Percentiles rank a stretch among this genome's conserved stretches.
Evolutionary conservation across 306 rosid genomes (phyloP).

Genomic region (Alnus rubra): DNA sequence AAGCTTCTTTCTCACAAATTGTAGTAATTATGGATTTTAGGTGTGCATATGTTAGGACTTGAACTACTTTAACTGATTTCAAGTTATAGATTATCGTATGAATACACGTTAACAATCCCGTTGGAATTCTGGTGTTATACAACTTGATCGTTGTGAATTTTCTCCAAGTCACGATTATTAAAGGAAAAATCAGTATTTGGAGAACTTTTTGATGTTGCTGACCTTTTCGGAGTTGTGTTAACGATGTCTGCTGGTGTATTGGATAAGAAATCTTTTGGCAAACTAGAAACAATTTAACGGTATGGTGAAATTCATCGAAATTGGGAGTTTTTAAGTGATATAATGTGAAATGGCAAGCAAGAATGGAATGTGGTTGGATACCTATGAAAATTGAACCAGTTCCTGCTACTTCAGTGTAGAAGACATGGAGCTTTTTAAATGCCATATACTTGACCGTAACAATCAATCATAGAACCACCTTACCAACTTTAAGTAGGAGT

Average conservation of each 20-base stretch:
- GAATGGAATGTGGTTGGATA: neutral
- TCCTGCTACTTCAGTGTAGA: neutral
- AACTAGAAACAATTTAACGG: neutral
- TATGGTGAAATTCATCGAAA: neutral
- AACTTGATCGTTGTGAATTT: neutral
- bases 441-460: neutral
- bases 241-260: neutral
- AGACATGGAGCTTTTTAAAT: neutral
- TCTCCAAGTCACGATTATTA: neutral
- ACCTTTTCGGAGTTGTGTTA: neutral
- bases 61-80: neutral
- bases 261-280: neutral
- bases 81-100: neutral
- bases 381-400: neutral
- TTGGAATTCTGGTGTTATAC: neutral
- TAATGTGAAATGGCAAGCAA: neutral
- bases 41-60: neutral
- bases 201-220: neutral
- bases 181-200: neutral
- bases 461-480: neutral
- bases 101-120: neutral
- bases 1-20: neutral
- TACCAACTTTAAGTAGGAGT: neutral
- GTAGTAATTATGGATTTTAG: neutral
- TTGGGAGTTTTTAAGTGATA: neutral